Percentiles rank a stretch among this genome's conserved stretches.
These are phyloP conservation scores for Colletotrichum sp. DNA, from an alignment of 2,329 filamentous ascomycete genomes.

Conservation along the genomic window DNA sequence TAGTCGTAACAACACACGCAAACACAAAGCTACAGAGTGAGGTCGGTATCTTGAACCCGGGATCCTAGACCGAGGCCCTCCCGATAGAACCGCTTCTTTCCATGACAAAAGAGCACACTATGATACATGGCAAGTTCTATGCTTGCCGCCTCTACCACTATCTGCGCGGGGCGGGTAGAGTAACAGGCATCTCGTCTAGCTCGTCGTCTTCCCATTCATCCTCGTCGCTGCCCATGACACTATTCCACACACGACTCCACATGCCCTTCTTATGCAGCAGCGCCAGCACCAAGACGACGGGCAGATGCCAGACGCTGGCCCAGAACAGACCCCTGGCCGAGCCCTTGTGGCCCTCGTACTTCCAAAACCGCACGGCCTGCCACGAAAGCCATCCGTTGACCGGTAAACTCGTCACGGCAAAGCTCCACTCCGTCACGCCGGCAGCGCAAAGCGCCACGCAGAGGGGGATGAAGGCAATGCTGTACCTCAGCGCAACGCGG, in stretches of 20 bases:
- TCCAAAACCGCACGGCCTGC: constrained; percentile 84
- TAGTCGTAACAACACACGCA: not conserved
- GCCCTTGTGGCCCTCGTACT: constrained; percentile 76
- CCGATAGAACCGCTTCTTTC: not conserved
- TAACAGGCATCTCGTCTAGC: constrained; percentile 45
- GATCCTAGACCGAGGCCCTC: not conserved
- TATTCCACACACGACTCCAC: constrained; percentile 82
- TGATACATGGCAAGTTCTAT: constrained; percentile 2
- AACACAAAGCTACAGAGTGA: not conserved
- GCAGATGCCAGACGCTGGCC: constrained; percentile 97
- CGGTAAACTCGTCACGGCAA: constrained; percentile 78
- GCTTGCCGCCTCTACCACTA: not conserved
- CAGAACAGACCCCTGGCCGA: constrained; percentile 88
- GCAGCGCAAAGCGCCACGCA: constrained; percentile 80
- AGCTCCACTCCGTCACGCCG: constrained; percentile 85
- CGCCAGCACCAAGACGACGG: constrained; percentile 85
- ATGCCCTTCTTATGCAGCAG: constrained; percentile 93
- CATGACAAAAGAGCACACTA: constrained; percentile 5
- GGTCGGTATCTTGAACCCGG: not conserved
- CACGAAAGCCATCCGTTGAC: constrained; percentile 86
- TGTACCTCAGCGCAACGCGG: constrained; percentile 88
- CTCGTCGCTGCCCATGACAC: constrained; percentile 64
- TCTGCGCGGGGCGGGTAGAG: not conserved
- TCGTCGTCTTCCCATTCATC: constrained; percentile 66
- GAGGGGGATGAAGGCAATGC: constrained; percentile 83